These are phyloP conservation scores for Diaporthe sp. DNA, from an alignment of 2,329 filamentous ascomycete species.

Conservation along the genomic window DNA sequence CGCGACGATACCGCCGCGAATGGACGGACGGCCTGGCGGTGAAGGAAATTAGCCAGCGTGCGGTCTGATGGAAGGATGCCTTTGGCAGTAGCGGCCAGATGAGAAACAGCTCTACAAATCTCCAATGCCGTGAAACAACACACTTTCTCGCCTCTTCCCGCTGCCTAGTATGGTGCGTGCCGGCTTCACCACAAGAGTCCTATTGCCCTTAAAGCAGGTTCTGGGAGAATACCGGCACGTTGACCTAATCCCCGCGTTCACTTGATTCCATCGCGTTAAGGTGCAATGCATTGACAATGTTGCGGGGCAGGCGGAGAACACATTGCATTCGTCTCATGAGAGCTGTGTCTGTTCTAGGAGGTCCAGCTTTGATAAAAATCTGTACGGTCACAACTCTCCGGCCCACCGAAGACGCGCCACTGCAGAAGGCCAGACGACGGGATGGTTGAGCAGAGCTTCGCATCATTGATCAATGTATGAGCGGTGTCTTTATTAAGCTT, in stretches of 20 bases:
- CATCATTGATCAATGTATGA: not conserved
- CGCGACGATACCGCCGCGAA: too few species aligned
- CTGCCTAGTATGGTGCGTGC: not conserved
- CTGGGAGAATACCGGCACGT: not conserved
- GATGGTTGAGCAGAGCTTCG: not conserved
- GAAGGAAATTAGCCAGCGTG: not conserved
- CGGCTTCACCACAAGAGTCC: not conserved
- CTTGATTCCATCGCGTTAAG: not conserved
- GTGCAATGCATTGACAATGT: not conserved
- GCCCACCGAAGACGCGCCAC: too few species aligned
- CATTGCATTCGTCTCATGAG: too few species aligned
- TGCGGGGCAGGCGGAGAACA: not conserved
- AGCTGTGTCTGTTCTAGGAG: too few species aligned
- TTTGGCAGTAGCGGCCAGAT: not conserved
- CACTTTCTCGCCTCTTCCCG: not conserved
- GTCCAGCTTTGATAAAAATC: too few species aligned
- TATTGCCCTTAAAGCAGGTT: not conserved
- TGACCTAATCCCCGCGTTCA: not conserved
- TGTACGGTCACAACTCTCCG: not conserved
- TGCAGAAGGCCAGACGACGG: not conserved
- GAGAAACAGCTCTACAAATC: not conserved
- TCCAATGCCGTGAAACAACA: slow-evolving; percentile 6
- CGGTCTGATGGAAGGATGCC: not conserved
- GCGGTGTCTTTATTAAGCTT: not conserved
- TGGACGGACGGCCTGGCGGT: not conserved